phyloP scores from a whole-genome alignment of 306 rosid genomes.

The Sicyos edulis region DNA sequence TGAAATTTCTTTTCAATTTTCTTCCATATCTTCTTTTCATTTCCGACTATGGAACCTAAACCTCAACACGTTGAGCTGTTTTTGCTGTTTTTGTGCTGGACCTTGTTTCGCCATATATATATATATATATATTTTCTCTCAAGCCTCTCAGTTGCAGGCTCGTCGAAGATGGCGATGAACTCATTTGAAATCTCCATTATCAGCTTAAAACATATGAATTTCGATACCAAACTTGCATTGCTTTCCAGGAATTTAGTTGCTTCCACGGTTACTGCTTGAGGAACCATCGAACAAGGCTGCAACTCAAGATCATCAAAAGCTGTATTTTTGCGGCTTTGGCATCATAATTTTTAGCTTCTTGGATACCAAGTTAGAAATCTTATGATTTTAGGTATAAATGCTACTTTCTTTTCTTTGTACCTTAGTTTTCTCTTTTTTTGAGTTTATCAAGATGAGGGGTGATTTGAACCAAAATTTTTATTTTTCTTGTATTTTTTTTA shows the following conservation, averaged over 20 bases:
- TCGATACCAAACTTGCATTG: background rate
- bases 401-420: too few species aligned
- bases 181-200: background rate
- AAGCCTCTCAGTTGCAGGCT: slow-evolving; percentile 4
- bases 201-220: background rate
- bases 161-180: background rate
- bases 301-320: background rate
- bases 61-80: slow-evolving; percentile 54
- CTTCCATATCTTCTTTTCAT: slow-evolving; percentile 64
- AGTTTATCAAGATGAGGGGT: too few species aligned
- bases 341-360: too few species aligned
- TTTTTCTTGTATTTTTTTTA: too few species aligned
- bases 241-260: background rate
- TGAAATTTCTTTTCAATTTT: slow-evolving; percentile 43
- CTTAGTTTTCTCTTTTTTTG: too few species aligned
- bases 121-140: too few species aligned
- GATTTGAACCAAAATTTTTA: too few species aligned
- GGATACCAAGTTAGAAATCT: background rate
- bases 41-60: slow-evolving; percentile 57
- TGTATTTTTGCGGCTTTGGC: too few species aligned
- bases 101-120: slow-evolving; percentile 25
- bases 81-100: slow-evolving; percentile 24
- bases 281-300: background rate
- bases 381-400: background rate
- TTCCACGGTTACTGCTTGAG: background rate